These are phyloP conservation scores for Trifolium subterraneum DNA, from an alignment of 306 rosid genomes.

Conservation along the genomic window DNA sequence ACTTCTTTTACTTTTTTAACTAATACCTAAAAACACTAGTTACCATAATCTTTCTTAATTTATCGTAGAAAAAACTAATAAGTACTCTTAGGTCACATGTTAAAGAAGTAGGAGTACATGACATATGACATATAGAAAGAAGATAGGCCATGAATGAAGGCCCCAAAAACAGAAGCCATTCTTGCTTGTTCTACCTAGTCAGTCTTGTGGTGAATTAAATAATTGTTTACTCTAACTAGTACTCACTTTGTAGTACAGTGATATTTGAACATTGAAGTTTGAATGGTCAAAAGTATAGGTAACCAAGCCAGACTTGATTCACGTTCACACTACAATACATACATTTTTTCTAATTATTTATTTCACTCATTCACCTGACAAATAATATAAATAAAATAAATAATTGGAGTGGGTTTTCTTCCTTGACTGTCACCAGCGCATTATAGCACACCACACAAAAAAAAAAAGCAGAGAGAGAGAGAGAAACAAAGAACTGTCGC, in stretches of 20 bases:
- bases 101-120: too few relatives aligned
- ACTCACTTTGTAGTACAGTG: constrained; percentile 25
- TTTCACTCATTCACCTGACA: background rate
- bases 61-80: too few relatives aligned
- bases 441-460: constrained; percentile 66
- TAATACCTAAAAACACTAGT: too few relatives aligned
- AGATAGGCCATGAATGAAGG: background rate
- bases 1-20: too few relatives aligned
- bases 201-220: constrained; percentile 16
- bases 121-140: too few relatives aligned
- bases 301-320: constrained; percentile 32
- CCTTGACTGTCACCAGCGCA: constrained; percentile 90
- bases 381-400: background rate
- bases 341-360: constrained; percentile 14
- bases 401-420: constrained; percentile 46
- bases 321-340: background rate
- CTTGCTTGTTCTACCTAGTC: background rate
- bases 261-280: constrained; percentile 41
- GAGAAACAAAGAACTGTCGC: constrained; percentile 35
- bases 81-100: too few relatives aligned
- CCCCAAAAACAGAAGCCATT: constrained; percentile 1
- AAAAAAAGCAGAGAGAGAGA: constrained; percentile 47
- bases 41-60: too few relatives aligned
- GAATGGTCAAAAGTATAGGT: constrained; percentile 62
- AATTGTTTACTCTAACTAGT: background rate